phyloP scores from a whole-genome alignment of 192 early-diverging fungal genomes.

The Podila minutissima region DNA sequence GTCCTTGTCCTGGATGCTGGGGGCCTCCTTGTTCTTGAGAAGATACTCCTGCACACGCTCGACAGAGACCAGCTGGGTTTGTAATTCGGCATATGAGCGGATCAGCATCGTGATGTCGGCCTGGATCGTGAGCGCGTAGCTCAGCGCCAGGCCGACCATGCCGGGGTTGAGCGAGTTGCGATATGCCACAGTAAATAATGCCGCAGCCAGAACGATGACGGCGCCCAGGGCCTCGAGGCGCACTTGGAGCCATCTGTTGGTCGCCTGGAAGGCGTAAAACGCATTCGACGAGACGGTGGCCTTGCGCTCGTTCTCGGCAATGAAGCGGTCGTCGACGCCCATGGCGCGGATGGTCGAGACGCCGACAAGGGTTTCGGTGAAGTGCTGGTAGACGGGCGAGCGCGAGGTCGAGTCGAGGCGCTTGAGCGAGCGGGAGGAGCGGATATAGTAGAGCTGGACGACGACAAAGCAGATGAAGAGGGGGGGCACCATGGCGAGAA shows the following conservation, averaged over 20 bases:
- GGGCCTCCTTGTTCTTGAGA: constrained; percentile 84
- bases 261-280: constrained; percentile 51
- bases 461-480: constrained; percentile 51
- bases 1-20: constrained; percentile 56
- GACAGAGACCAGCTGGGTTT: constrained; percentile 83
- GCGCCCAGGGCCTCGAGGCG: constrained; percentile 75
- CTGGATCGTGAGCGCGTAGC: constrained; percentile 83
- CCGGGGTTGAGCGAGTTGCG: constrained; percentile 68
- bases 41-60: constrained; percentile 86
- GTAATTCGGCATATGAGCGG: constrained; percentile 72
- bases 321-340: constrained; percentile 46
- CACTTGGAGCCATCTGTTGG: constrained; percentile 73
- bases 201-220: constrained; percentile 70
- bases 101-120: constrained; percentile 77
- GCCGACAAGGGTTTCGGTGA: constrained; percentile 68
- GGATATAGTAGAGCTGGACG: constrained; percentile 69
- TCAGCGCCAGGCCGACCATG: constrained; percentile 81
- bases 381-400: no score
- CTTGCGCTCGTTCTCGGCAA: constrained; percentile 20
- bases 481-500: constrained; percentile 58
- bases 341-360: constrained; percentile 76
- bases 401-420: constrained; percentile 79
- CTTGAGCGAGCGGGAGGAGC: constrained; percentile 78
- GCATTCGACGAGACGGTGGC: constrained; percentile 16
- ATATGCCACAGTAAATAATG: constrained; percentile 64